phyloP scores from a whole-genome alignment of 345 rosid species.

The Aegle marmelos region DNA sequence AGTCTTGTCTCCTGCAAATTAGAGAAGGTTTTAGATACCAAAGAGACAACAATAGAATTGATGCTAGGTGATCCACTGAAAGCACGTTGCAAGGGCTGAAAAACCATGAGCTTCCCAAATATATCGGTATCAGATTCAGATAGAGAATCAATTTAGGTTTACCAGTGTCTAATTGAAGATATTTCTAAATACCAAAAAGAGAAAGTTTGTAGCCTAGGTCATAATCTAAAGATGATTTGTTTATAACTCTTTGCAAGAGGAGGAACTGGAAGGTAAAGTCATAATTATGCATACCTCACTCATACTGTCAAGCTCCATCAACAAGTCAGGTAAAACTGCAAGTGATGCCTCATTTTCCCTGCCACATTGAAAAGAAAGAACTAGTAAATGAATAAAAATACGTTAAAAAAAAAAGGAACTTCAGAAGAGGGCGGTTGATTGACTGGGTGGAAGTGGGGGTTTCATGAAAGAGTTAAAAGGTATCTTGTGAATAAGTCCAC shows the following conservation, averaged over 20 bases:
- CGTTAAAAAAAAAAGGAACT: background rate
- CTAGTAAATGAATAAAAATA: background rate
- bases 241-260: background rate
- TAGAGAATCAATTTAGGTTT: background rate
- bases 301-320: conserved; percentile 85
- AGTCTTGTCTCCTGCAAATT: conserved; percentile 76
- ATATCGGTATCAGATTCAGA: background rate
- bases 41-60: background rate
- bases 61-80: background rate
- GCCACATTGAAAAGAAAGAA: conserved; percentile 17
- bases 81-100: background rate
- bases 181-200: background rate
- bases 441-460: background rate
- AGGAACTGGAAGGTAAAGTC: conserved; percentile 8
- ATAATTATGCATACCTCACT: conserved; percentile 55
- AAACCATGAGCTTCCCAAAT: background rate
- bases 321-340: conserved; percentile 87
- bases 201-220: background rate
- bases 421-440: background rate
- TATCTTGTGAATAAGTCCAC: background rate
- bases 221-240: background rate
- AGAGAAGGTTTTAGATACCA: conserved; percentile 5
- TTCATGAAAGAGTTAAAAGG: background rate
- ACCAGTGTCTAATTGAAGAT: background rate
- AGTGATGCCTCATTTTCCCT: conserved; percentile 99